Evolutionary conservation across 352 stramenopile genomes (phyloP).

Genomic region (Thalassiosira gravida): DNA sequence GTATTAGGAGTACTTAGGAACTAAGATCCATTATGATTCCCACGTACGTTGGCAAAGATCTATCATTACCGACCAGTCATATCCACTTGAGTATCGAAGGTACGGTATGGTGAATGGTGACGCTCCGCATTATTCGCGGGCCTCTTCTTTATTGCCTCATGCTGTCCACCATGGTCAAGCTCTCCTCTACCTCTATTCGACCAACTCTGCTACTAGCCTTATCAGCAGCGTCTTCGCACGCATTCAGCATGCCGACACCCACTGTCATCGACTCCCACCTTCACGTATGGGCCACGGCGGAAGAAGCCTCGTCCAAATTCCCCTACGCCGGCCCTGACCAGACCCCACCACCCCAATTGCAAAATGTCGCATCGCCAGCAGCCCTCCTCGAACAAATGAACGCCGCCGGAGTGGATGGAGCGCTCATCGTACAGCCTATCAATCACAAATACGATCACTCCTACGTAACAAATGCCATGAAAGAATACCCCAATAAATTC

Average conservation of each 20-base stretch:
- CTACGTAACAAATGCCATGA: slow-evolving; percentile 78
- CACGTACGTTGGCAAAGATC: background rate
- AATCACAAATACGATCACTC: slow-evolving; percentile 88
- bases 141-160: too few relatives aligned
- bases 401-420: slow-evolving; percentile 70
- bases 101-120: too few relatives aligned
- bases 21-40: background rate
- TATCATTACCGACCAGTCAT: too few relatives aligned
- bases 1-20: too few relatives aligned
- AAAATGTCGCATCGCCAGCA: slow-evolving; percentile 62
- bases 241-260: slow-evolving; percentile 43
- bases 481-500: slow-evolving; percentile 77
- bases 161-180: background rate
- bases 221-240: slow-evolving; percentile 14
- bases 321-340: slow-evolving; percentile 72
- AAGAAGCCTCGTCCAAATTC: slow-evolving; percentile 61
- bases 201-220: slow-evolving; percentile 25
- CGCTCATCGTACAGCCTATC: slow-evolving; percentile 87
- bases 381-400: slow-evolving; percentile 73
- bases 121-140: too few relatives aligned
- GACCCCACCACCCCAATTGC: slow-evolving; percentile 65
- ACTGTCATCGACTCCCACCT: slow-evolving; percentile 85
- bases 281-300: slow-evolving; percentile 82
- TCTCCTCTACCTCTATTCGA: slow-evolving; percentile 1
- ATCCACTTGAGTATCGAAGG: too few relatives aligned